Base-by-base conservation (phyloP, 768 basidiomycete species). In the Paxillus involutus region DNA sequence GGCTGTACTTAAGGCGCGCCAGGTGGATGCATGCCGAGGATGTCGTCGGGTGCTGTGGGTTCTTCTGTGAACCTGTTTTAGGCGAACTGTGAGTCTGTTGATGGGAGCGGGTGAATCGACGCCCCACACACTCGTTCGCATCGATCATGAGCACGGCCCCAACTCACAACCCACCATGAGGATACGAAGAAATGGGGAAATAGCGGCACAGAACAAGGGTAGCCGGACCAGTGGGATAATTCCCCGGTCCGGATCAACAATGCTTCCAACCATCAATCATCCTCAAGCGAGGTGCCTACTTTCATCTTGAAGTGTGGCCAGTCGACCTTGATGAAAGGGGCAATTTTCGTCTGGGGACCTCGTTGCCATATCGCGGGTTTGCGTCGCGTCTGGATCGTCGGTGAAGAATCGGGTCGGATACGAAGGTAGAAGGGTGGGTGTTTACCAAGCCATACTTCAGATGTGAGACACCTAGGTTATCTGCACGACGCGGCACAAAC, bases 291-390 rank as follows among this genome's bases (percentile, higher is more conserved):
- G 19, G 88, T 86, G 41, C 94, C 94, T 58, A 97, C 94, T 74
- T 98, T 97, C 86, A 96, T 92, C 76, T 97, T 97, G 83, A 97
- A 96, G 75, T 95, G 92, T 72, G 91, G 97, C 84, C 95, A 97
- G 19, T 94, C 95, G 33, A 80, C 91, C 63, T 85, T 84, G 10
- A 91, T 94, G 39, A 98, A 80, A 3, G 83, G 80, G 1, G 82
- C 80, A 44, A 96, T 84, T 65, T 96, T 96, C 66, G 69, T 97
- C 94, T 30, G 81, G 81, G 73, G 96, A 97, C 1, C 91, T 88
- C 83, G 17, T 45, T 30, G 17, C 42, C 44, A 41, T 30, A 24
- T 47, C 10, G 17, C 37, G 13, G 17, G 19, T 4, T 26, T 19
- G 45, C 32, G 48, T 19, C 19, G 10, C 11, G 12, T 14, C 35